Base-by-base conservation (phyloP, 768 basidiomycete genomes). In the Podaxis carcinomalis region DNA sequence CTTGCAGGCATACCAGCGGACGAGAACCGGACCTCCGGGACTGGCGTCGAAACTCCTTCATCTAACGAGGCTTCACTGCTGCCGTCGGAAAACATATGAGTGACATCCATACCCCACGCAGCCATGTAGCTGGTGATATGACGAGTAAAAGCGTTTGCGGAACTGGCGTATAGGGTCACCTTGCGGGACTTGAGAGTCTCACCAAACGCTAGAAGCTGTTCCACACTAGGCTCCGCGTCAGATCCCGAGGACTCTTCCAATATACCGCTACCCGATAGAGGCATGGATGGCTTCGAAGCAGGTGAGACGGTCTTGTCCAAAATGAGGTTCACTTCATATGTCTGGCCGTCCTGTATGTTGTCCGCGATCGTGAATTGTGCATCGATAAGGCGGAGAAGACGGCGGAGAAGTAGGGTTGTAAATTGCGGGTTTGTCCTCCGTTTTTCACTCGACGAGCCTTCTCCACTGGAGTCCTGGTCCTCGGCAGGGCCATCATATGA, bases 61-160 rank as follows among this genome's bases (percentile, higher is more conserved):
- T 52, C 49, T 3, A 37, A 23, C 46, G 51, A 47, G 16, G 23
- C 50, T 53, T 54, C 52, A 21, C 35, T 44, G 25, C 49, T 83
- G 10, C 80, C 78, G 55, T 87, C 86, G 1, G 83, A 77, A 6
- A 88, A 85, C 47, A 87, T 79, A 74, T 95, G 93, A 55, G 84
- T 87, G 46, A 98, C 88, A 67, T 96, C 93, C 87, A 98, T 83
- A 11, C 95, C 95, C 96, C 96, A 98, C 4, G 90, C 84, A 21
- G 91, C 92, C 61, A 99, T 80, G 73, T 96, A 97, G 66, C 90
- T 90, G 25, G 95, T 95, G 37, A 99, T 78, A 72, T 97, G 93
- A 55, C 90, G 91, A 0, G 95, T 95, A 68, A 98, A 99, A 2
- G 88, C 84, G 42, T 92, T 92, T 64, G 83, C 85, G n/a, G 93